Evolutionary conservation across 2,329 filamentous ascomycete genomes (phyloP), one percentile per base, ranked within the genome.

Genomic region (Fusarium goolgardi): DNA sequence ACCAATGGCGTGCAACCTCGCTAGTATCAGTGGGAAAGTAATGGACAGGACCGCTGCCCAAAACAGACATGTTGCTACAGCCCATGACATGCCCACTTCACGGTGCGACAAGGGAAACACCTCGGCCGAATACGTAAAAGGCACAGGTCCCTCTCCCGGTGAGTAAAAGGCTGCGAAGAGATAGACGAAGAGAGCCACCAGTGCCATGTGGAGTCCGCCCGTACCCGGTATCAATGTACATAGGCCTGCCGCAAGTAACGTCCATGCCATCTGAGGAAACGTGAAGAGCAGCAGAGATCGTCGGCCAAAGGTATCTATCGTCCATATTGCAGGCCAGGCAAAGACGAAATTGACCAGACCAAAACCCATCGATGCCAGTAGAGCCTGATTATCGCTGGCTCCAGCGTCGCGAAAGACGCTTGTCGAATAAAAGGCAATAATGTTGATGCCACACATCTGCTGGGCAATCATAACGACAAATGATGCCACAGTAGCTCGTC

Each of bases 401-500:
- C 88, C 88, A 3, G 89, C 85, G 1, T 89, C 76, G 32, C 77
- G 71, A 71, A 89, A 89, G 18, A 89, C 81, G 7, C 88, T 89
- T 0, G 88, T 89, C 1, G 87, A 90, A 78, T 94, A 93, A 77
- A 93, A 93, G 1, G 90, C 89, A 56, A 93, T 90, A 58, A 93
- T 91, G 75, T 92, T 92, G 77, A 91, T 85, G 52, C 79, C 85
- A 71, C 88, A 91, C 85, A 91, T 89, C 76, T 91, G 89, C 77
- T 91, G 90, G 1, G 88, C 88, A 71, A 91, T 88, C 93, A 96
- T 96, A 69, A 95, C 91, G 2, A 88, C 88, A 67, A 89, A 91
- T 1, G 92, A 91, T 8, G 92, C 93, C 31, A 91, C 83, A 5
- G 89, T 94, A 4, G 93, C 93, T 40, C 90, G 85, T 16, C 90